Evolutionary conservation across 345 rosid species (phyloP).

Genomic region (Isatis tinctoria): DNA sequence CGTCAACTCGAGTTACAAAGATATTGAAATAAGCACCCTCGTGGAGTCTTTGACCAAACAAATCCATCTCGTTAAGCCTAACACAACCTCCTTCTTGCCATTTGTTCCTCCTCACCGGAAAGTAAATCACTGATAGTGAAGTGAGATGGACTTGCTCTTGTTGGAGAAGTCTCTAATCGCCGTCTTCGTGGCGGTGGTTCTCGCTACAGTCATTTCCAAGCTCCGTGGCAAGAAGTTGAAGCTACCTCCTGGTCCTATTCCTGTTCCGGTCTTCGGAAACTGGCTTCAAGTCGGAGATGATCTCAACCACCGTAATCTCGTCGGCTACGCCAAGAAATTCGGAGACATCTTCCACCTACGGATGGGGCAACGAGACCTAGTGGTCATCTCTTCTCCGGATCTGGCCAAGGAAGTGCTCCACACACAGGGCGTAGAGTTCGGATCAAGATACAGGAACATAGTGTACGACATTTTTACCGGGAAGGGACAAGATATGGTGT

Average conservation of each 20-base stretch:
- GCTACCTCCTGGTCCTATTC: slow-evolving; percentile 88
- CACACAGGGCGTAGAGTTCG: slow-evolving; percentile 94
- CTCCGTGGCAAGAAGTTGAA: slow-evolving; percentile 79
- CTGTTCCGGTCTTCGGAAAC: slow-evolving; percentile 89
- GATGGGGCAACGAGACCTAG: slow-evolving; percentile 90
- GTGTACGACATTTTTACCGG: slow-evolving; percentile 98
- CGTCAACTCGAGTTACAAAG: neutral
- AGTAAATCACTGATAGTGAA: neutral
- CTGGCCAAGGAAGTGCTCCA: slow-evolving; percentile 86
- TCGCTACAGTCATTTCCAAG: slow-evolving; percentile 66
- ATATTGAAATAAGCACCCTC: too few relatives aligned
- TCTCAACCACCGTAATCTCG: slow-evolving; percentile 86
- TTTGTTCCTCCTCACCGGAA: neutral
- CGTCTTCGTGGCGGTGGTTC: slow-evolving; percentile 59
- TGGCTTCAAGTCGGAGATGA: slow-evolving; percentile 99
- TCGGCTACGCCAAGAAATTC: slow-evolving; percentile 65
- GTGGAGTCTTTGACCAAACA: too few relatives aligned
- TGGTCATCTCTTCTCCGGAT: slow-evolving; percentile 87
- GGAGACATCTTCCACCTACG: slow-evolving; percentile 66
- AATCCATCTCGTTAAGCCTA: neutral
- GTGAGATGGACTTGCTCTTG: slow-evolving; percentile 69
- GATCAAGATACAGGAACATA: slow-evolving; percentile 86
- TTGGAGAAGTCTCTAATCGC: slow-evolving; percentile 75
- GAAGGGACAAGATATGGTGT: slow-evolving; percentile 99
- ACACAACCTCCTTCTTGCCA: slow-evolving; percentile 26